These are phyloP conservation scores for Protomyces inundatus DNA, from an alignment of 1,139 yeast species.

Conservation along the genomic window DNA sequence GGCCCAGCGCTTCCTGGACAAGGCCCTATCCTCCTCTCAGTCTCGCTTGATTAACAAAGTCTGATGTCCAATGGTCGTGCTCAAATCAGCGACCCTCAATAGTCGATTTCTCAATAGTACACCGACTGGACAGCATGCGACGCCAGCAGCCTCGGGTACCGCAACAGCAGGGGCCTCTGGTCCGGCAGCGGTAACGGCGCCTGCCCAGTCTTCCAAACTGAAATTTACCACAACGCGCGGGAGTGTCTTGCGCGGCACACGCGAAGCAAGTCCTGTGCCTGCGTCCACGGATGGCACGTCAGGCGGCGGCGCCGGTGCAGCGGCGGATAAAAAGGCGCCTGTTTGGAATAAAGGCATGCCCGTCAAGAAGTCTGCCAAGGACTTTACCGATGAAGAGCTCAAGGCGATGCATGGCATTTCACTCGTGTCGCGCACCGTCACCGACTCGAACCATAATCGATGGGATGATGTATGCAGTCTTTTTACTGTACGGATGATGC, in stretches of 20 bases:
- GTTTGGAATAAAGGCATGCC: conserved; percentile 24
- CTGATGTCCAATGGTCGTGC: conserved; percentile 1
- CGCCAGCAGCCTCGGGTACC: conserved; percentile 2
- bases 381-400: conserved; percentile 26
- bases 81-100: conserved; percentile 17
- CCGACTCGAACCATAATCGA: conserved; percentile 15
- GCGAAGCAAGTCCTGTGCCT: conserved; percentile 5
- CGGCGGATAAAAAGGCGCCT: conserved; percentile 14
- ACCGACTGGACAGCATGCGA: not conserved
- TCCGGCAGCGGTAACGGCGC: not conserved
- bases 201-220: conserved; percentile 7
- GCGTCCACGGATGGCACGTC: not conserved
- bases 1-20: too few species aligned
- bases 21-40: too few species aligned
- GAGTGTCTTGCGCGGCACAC: not conserved
- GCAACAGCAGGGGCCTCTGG: not conserved
- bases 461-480: conserved; percentile 26
- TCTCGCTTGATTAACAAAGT: not conserved
- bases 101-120: conserved; percentile 8
- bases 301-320: not conserved
- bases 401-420: conserved; percentile 27
- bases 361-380: conserved; percentile 11
- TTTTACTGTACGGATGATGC: not conserved
- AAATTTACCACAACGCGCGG: conserved; percentile 19
- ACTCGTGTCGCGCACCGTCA: conserved; percentile 16